Base-by-base conservation (phyloP, 1,284 basidiomycete genomes). In the Mycosarcoma mackinlayi region DNA sequence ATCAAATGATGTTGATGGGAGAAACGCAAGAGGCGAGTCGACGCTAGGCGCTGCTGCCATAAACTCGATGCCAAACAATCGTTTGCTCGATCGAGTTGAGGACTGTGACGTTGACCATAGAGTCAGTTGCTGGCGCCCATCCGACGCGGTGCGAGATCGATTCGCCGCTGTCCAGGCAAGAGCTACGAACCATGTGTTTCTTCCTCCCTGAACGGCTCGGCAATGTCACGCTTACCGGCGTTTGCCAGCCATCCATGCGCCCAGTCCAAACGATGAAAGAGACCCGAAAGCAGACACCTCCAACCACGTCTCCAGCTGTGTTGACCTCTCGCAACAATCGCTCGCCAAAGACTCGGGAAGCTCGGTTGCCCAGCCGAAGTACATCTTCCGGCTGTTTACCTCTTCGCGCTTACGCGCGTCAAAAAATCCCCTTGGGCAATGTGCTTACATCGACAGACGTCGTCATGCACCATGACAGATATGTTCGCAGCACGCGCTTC, bases 291-390 rank as follows among this genome's bases (percentile, higher is more conserved):
- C 6, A 38, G 18, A 19, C 37, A 38, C 37, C 37, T 18, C 37
- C 37, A 38, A 23, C 37, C 37, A 19, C 37, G 37, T 21, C 37
- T 38, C 37, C 37, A 38, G 37, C 37, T 38, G 21, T 38, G 18
- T 38, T 18, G 18, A 16, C 37, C 21, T 19, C 18, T 38, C 37
- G 11, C 37, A 38, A 23, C 18, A 38, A 19, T 38, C 37, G 13
- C 13, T 14, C 4, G 37, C 6, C n/a, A 38, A 38, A 9, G 37
- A 38, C n/a, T 13, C 3, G 8, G 37, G 37, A 7, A 18, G 16
- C 25, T 42, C 31, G 31, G 4, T 34, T 13, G 31, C 31, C 31
- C 31, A 34, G 7, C 31, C 31, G n/a, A 14, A 16, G 31, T 34
- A 34, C 31, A 34, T 34, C 7, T 34, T 34, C 31, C 31, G n/a